A percentile compares a stretch with the other conserved stretches of the same genome.
These are phyloP conservation scores for Panicum virgatum DNA, from an alignment of 202 grass and related monocot genomes.

Conservation along the genomic window DNA sequence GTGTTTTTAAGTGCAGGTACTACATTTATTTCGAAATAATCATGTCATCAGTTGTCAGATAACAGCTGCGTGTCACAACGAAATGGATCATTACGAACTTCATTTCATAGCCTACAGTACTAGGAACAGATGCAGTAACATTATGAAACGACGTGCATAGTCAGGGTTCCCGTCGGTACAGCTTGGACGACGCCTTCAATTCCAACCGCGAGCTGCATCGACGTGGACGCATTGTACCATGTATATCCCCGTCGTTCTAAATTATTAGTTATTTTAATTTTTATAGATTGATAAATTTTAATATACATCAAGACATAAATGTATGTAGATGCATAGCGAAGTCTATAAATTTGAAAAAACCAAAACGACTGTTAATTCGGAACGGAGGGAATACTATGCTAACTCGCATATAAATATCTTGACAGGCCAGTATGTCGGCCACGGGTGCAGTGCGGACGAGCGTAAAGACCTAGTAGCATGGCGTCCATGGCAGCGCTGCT, in stretches of 20 bases:
- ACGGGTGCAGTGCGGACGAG: neutral
- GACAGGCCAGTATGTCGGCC: neutral
- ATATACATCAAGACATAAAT: no score
- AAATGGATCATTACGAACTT: neutral
- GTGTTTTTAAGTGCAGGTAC: no score
- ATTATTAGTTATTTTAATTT: no score
- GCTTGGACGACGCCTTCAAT: neutral
- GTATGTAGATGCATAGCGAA: no score
- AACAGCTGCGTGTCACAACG: neutral
- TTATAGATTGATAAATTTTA: no score
- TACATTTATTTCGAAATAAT: neutral
- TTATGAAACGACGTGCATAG: no score
- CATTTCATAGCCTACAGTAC: no score
- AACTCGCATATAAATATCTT: neutral
- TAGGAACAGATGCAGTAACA: neutral
- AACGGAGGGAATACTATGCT: no score
- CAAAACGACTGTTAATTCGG: no score
- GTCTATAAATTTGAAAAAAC: no score
- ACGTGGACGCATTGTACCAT: neutral
- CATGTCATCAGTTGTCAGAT: neutral
- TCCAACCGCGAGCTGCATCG: neutral
- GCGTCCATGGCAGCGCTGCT: neutral
- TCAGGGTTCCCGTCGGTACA: neutral
- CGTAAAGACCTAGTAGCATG: neutral
- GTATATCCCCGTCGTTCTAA: no score